These are phyloP conservation scores for Sordaria brevicollis DNA, from an alignment of 495 filamentous ascomycete genomes.

Conservation along the genomic window DNA sequence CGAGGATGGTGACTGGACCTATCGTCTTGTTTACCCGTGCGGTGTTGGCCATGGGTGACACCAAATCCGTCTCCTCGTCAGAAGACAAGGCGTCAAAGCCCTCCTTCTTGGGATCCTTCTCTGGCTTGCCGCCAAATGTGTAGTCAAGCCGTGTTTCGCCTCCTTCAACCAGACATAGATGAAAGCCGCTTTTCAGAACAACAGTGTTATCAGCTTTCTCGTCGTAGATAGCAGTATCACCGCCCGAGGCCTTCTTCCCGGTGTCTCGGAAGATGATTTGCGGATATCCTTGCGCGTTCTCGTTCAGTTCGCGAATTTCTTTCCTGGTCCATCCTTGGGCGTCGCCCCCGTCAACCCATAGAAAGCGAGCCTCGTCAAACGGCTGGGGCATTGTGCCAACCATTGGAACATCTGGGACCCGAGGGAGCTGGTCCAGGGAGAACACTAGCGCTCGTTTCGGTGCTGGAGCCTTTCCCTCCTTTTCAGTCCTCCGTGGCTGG, in stretches of 20 bases:
- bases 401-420: slow-evolving; percentile 19
- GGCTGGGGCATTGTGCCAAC: slow-evolving; percentile 30
- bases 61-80: background rate
- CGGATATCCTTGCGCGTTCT: background rate
- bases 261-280: background rate
- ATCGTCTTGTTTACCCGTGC: slow-evolving; percentile 18
- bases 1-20: slow-evolving; percentile 21
- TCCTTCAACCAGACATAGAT: background rate
- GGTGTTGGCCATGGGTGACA: background rate
- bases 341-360: slow-evolving; percentile 22
- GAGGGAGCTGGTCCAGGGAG: slow-evolving; percentile 8
- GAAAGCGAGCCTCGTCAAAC: slow-evolving; percentile 30
- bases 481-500: background rate
- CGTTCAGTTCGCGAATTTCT: background rate
- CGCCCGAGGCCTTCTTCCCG: background rate
- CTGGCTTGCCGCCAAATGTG: background rate
- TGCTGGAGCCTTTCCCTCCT: background rate
- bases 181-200: background rate
- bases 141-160: background rate
- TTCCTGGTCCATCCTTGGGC: background rate
- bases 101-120: background rate
- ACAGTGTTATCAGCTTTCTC: background rate
- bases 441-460: slow-evolving; percentile 10
- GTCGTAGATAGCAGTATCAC: background rate
- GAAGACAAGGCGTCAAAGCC: background rate